Conservation (phyloP, 345 rosid genomes). For the Rhizophora mangle region DNA sequence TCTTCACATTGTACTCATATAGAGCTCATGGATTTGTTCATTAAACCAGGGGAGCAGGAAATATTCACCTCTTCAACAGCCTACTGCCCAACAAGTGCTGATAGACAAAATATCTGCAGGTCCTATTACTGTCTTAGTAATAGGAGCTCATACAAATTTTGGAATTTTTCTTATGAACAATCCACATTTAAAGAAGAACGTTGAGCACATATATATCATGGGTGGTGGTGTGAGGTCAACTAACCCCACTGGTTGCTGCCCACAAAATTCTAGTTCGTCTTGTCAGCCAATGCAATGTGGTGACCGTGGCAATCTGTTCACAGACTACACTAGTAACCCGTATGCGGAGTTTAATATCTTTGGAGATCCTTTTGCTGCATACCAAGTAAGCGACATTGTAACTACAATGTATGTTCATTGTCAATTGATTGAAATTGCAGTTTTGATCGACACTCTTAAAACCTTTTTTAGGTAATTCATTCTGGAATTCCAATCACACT, state of each 20-base stretch:
- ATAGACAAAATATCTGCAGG: slow-evolving; percentile 63
- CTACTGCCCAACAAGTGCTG: slow-evolving; percentile 78
- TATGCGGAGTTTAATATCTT: slow-evolving; percentile 87
- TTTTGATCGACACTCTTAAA: neutral
- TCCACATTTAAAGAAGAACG: slow-evolving; percentile 66
- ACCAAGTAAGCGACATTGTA: slow-evolving; percentile 45
- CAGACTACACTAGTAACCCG: slow-evolving; percentile 70
- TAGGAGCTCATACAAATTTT: slow-evolving; percentile 75
- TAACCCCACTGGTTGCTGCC: slow-evolving; percentile 72
- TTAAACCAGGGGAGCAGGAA: slow-evolving; percentile 68
- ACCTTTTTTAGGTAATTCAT: slow-evolving; percentile 59
- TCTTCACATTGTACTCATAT: too few relatives aligned
- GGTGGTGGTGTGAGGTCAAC: slow-evolving; percentile 76
- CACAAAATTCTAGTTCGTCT: slow-evolving; percentile 36
- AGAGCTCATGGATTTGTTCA: slow-evolving; percentile 4
- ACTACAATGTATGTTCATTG: neutral
- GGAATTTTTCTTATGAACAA: slow-evolving; percentile 75
- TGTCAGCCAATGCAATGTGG: slow-evolving; percentile 65
- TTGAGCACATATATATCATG: slow-evolving; percentile 75
- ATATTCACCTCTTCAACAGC: slow-evolving; percentile 70
- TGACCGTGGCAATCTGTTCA: slow-evolving; percentile 63
- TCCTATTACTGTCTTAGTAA: slow-evolving; percentile 50
- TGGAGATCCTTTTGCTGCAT: slow-evolving; percentile 84
- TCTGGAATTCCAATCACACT: slow-evolving; percentile 81
- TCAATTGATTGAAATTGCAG: neutral